phyloP scores from a whole-genome alignment of 108 stramenopile species.

The Fistulifera pelliculosa region DNA sequence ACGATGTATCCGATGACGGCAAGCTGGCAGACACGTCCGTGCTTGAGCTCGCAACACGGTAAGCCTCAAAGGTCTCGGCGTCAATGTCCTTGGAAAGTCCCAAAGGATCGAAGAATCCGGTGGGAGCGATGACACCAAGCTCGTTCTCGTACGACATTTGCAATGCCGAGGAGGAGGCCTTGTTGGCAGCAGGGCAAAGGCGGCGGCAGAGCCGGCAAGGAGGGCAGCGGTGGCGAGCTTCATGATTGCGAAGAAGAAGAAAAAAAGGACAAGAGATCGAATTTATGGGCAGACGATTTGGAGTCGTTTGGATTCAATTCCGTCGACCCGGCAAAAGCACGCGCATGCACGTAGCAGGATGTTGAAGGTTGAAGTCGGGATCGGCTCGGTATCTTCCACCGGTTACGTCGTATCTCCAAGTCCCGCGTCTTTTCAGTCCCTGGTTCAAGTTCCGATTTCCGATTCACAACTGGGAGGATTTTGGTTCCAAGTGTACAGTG shows the following conservation, averaged over 20 bases:
- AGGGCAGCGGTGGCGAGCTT: slow-evolving; percentile 43
- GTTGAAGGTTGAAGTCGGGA: no score
- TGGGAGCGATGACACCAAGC: slow-evolving; percentile 12
- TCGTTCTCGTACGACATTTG: slow-evolving; percentile 17
- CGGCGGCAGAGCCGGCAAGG: slow-evolving; percentile 38
- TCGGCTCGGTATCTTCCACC: no score
- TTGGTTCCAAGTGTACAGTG: no score
- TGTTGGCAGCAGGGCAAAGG: slow-evolving; percentile 37
- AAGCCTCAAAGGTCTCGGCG: slow-evolving; percentile 40
- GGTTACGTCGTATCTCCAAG: no score
- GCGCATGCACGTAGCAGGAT: no score
- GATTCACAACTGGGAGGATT: no score
- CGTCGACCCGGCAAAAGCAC: no score
- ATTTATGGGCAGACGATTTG: no score
- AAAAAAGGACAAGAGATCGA: no score
- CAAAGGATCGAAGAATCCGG: slow-evolving; percentile 7
- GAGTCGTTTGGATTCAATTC: no score
- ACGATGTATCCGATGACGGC: slow-evolving; percentile 45
- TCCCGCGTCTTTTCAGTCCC: no score
- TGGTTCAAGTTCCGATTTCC: no score
- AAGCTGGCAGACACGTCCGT: slow-evolving; percentile 57
- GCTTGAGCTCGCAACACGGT: slow-evolving; percentile 77
- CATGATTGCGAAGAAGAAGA: slow-evolving; percentile 33
- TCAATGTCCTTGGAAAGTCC: neutral
- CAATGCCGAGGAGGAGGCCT: slow-evolving; percentile 8